Percentiles rank a stretch among this genome's conserved stretches.
These are phyloP conservation scores for Blastobotrys capitulatus DNA, from an alignment of 1,139 yeast species.

Conservation along the genomic window DNA sequence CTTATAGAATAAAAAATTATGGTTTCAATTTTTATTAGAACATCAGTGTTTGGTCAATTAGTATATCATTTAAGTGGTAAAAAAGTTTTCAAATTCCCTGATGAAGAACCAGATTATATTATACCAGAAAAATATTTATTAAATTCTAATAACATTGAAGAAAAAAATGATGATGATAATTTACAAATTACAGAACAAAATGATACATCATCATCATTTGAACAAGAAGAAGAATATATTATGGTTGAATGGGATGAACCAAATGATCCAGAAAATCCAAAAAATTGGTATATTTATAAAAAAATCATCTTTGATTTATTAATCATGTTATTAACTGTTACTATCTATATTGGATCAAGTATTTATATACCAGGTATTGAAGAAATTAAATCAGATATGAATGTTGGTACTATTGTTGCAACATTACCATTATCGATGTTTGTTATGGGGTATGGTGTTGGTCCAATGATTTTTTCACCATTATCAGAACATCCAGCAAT, in stretches of 20 bases:
- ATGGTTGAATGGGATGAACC: conserved; percentile 42
- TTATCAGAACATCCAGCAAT: conserved; percentile 45
- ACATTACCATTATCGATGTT: conserved; percentile 50
- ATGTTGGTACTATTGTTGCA: conserved; percentile 42
- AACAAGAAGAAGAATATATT: neutral
- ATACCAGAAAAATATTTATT: conserved; percentile 14
- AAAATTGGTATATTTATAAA: conserved; percentile 45
- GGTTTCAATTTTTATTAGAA: conserved; percentile 10
- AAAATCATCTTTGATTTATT: conserved; percentile 40
- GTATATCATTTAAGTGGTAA: conserved; percentile 15
- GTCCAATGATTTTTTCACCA: conserved; percentile 54
- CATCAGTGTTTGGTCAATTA: conserved; percentile 15
- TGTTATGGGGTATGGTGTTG: conserved; percentile 53
- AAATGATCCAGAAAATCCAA: conserved; percentile 54
- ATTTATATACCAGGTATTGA: conserved; percentile 55
- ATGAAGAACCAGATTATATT: conserved; percentile 18
- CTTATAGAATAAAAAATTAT: too few relatives aligned
- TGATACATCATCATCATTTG: neutral
- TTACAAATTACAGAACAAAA: neutral
- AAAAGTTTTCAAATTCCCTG: conserved; percentile 13
- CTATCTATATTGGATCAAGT: conserved; percentile 58
- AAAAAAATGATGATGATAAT: neutral
- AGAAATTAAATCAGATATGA: conserved; percentile 40
- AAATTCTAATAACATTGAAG: neutral
- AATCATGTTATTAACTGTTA: conserved; percentile 43